A percentile compares a stretch with the other conserved stretches of the same genome.
Evolutionary conservation across 768 basidiomycete species (phyloP).

Genomic region (Mycena vulgaris): DNA sequence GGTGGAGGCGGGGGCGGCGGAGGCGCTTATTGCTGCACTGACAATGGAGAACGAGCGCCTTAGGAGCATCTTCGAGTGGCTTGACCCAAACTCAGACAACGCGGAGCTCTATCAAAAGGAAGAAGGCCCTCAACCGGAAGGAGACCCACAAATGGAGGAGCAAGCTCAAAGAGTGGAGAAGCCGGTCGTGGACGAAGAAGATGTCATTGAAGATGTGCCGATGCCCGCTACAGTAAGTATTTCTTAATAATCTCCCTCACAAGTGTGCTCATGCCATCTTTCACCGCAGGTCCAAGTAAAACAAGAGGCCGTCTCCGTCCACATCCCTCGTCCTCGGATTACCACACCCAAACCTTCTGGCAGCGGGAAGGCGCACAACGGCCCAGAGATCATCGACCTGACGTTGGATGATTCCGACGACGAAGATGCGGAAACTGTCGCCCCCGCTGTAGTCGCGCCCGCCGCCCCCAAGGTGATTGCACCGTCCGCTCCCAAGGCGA

Average conservation of each 20-base stretch:
- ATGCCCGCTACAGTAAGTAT: not conserved
- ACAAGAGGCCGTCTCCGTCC: not conserved
- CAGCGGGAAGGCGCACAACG: not conserved
- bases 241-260: not conserved
- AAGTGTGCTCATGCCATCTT: not conserved
- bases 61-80: not conserved
- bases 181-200: not conserved
- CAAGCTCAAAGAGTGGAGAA: not conserved
- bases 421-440: constrained; percentile 6
- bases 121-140: too few species aligned
- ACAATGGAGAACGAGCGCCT: constrained; percentile 5
- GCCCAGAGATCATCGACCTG: constrained; percentile 29
- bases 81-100: not conserved
- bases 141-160: too few species aligned
- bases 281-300: constrained; percentile 13
- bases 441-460: not conserved
- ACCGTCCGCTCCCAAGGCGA: not conserved
- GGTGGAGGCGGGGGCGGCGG: constrained; percentile 8
- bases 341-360: not conserved
- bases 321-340: not conserved
- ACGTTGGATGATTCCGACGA: constrained; percentile 36
- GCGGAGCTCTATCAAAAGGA: not conserved
- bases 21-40: constrained; percentile 7
- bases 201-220: not conserved
- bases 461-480: not conserved